Percentiles rank a stretch among this genome's conserved stretches.
phyloP scores from a whole-genome alignment of 2,329 filamentous ascomycete genomes.

The Phyllosticta paracitricarpa region DNA sequence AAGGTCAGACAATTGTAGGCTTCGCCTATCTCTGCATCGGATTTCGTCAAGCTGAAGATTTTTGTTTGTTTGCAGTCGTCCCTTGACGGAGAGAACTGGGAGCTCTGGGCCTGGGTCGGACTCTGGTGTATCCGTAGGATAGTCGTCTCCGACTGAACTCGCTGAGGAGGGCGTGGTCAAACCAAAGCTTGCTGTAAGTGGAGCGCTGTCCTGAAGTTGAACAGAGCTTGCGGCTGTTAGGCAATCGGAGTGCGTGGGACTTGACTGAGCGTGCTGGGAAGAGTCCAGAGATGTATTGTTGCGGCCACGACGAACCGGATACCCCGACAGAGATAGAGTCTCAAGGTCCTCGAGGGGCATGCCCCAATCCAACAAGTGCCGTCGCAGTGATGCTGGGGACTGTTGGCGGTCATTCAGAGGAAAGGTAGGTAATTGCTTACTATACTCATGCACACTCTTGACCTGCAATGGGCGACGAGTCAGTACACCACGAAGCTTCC shows the following conservation, averaged over 20 bases:
- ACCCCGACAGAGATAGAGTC: background rate
- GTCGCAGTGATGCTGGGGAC: background rate
- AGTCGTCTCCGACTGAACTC: background rate
- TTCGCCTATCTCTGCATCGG: constrained; percentile 33
- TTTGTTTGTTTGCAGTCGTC: background rate
- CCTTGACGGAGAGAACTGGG: background rate
- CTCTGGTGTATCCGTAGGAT: background rate
- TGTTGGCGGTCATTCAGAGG: background rate
- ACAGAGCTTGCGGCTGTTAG: background rate
- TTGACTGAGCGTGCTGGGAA: background rate
- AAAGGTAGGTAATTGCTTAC: background rate
- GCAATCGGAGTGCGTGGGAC: background rate
- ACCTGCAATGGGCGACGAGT: background rate
- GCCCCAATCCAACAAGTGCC: background rate
- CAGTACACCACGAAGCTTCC: background rate
- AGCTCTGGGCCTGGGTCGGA: background rate
- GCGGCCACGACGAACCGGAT: background rate
- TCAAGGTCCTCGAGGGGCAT: background rate
- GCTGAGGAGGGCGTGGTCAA: background rate
- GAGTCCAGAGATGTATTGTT: background rate
- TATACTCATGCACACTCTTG: background rate
- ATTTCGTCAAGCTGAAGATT: background rate
- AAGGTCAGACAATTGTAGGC: constrained; percentile 54
- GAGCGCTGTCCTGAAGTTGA: background rate
- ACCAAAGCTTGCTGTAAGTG: background rate